Percentiles rank a stretch among this genome's conserved stretches.
Conservation (phyloP, 2,329 filamentous ascomycete genomes). For the Verticillium nubilum region DNA sequence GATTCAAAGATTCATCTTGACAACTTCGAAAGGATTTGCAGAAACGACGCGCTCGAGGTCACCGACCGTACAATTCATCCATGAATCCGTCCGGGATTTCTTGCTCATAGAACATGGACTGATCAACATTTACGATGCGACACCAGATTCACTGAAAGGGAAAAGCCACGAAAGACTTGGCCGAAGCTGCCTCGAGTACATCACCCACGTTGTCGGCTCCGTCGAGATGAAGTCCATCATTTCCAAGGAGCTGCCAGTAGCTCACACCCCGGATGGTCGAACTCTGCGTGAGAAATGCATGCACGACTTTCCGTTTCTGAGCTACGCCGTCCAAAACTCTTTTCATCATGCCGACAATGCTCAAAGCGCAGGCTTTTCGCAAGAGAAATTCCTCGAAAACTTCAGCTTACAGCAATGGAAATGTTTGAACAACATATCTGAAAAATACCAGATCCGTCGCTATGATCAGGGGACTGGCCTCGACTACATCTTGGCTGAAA, state of each 20-base stretch:
- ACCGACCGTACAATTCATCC: conserved; percentile 38
- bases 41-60: conserved; percentile 24
- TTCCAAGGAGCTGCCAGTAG: not conserved
- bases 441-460: not conserved
- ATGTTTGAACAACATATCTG: not conserved
- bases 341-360: conserved; percentile 35
- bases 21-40: conserved; percentile 38
- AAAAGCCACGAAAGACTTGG: conserved; percentile 22
- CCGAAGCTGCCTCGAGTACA: not conserved
- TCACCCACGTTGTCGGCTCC: not conserved
- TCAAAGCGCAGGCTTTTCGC: not conserved
- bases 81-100: conserved; percentile 42
- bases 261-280: not conserved
- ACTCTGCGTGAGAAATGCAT: not conserved
- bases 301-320: conserved; percentile 36
- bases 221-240: not conserved
- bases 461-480: not conserved
- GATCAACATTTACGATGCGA: conserved; percentile 14
- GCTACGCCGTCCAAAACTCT: conserved; percentile 34
- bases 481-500: not conserved
- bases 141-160: conserved; percentile 21
- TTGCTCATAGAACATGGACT: conserved; percentile 30
- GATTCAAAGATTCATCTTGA: conserved; percentile 28
- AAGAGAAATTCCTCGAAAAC: not conserved
- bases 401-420: not conserved